A percentile compares a stretch with the other conserved stretches of the same genome.
phyloP scores from a whole-genome alignment of 164 flowering plant genomes.

The Macadamia integrifolia region DNA sequence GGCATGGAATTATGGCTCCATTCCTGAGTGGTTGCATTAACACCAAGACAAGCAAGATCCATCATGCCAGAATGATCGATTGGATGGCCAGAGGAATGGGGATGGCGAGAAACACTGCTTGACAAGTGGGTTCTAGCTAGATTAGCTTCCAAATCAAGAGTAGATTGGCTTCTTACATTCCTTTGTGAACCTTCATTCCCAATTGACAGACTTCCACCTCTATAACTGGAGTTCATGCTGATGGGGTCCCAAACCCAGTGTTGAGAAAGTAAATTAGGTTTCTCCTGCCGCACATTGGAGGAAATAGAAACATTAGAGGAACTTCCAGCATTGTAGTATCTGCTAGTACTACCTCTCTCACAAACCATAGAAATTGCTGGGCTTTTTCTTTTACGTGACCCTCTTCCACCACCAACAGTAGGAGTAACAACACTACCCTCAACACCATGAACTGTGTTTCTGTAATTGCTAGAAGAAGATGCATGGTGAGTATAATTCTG shows the following conservation, averaged over 20 bases:
- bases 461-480: conserved; percentile 37
- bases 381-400: conserved; percentile 55
- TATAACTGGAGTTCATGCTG: conserved; percentile 18
- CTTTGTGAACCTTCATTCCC: conserved; percentile 44
- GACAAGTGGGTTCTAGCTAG: conserved; percentile 30
- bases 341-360: conserved; percentile 48
- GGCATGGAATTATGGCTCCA: conserved; percentile 36
- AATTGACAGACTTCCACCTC: conserved; percentile 33
- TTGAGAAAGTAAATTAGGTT: conserved; percentile 33
- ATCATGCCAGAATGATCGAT: conserved; percentile 27
- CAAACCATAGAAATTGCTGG: conserved; percentile 35
- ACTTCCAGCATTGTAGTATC: conserved; percentile 27
- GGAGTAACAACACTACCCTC: conserved; percentile 33
- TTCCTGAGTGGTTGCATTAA: conserved; percentile 25
- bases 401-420: conserved; percentile 35
- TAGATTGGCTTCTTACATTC: conserved; percentile 65
- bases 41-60: conserved; percentile 26
- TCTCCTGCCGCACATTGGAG: conserved; percentile 36
- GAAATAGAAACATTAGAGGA: conserved; percentile 29
- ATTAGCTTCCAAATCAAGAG: conserved; percentile 40
- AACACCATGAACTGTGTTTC: conserved; percentile 24
- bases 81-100: conserved; percentile 22
- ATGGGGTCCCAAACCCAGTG: conserved; percentile 34
- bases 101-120: conserved; percentile 26
- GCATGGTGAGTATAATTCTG: conserved; percentile 27